Evolutionary conservation across 352 stramenopile genomes (phyloP).

Genomic region (Pythium rishiriense): DNA sequence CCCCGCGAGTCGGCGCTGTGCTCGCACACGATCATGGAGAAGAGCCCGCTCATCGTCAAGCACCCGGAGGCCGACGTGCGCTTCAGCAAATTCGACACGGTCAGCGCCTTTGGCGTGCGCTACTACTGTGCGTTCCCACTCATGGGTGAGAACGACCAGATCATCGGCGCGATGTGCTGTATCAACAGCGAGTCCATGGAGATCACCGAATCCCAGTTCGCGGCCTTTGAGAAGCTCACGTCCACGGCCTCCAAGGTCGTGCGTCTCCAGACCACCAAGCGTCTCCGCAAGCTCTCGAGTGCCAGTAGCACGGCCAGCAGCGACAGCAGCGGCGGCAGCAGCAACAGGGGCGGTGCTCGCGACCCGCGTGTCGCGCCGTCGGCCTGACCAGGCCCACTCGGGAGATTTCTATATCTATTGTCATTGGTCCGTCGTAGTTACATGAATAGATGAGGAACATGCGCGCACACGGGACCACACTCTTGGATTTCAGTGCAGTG

Average conservation of each 20-base stretch:
- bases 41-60: conserved; percentile 45
- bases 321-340: neutral
- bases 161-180: conserved; percentile 68
- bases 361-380: neutral
- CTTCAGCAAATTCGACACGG: conserved; percentile 32
- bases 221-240: conserved; percentile 47
- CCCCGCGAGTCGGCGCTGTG: conserved; percentile 57
- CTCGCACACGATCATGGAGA: conserved; percentile 56
- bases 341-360: neutral
- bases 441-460: too few relatives aligned
- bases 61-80: conserved; percentile 59
- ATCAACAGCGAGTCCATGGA: conserved; percentile 42
- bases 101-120: conserved; percentile 35
- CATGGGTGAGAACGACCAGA: conserved; percentile 35
- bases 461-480: too few relatives aligned
- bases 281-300: conserved; percentile 1
- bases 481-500: too few relatives aligned
- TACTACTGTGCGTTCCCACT: conserved; percentile 79
- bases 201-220: conserved; percentile 59
- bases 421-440: too few relatives aligned
- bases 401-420: too few relatives aligned
- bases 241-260: conserved; percentile 20
- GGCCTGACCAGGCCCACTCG: too few relatives aligned
- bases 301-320: conserved; percentile 3
- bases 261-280: conserved; percentile 16